Conservation (phyloP, 345 rosid species). For the Anacardium occidentale region DNA sequence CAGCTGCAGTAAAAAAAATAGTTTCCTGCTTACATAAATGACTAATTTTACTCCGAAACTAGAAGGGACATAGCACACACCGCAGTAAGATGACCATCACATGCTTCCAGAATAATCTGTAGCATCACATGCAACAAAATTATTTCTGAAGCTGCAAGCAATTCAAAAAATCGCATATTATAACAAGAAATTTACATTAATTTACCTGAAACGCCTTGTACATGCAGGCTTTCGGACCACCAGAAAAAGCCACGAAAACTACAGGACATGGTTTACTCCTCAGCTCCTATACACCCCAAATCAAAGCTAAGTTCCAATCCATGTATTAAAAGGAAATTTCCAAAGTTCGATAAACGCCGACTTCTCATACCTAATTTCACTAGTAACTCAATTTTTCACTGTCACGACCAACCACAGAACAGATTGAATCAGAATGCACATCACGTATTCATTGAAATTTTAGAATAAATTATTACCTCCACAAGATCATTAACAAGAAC, state of each 20-base stretch:
- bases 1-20: neutral
- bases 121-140: slow-evolving; percentile 17
- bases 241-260: slow-evolving; percentile 78
- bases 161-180: neutral
- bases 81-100: slow-evolving; percentile 59
- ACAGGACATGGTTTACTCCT: slow-evolving; percentile 66
- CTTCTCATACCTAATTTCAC: neutral
- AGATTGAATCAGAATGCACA: neutral
- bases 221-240: slow-evolving; percentile 89
- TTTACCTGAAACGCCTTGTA: slow-evolving; percentile 79
- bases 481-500: slow-evolving; percentile 65
- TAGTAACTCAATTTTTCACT: neutral
- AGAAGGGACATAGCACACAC: slow-evolving; percentile 33
- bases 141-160: slow-evolving; percentile 3
- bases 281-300: slow-evolving; percentile 46
- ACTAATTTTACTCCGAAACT: neutral
- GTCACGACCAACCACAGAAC: neutral
- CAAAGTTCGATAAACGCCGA: neutral
- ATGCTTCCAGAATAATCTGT: slow-evolving; percentile 59
- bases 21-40: neutral
- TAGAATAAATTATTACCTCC: slow-evolving; percentile 44
- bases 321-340: neutral
- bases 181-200: neutral
- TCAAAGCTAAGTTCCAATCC: slow-evolving; percentile 1
- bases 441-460: neutral